Conservation (phyloP, 257 asterid genomes). For the Eucommia ulmoides region DNA sequence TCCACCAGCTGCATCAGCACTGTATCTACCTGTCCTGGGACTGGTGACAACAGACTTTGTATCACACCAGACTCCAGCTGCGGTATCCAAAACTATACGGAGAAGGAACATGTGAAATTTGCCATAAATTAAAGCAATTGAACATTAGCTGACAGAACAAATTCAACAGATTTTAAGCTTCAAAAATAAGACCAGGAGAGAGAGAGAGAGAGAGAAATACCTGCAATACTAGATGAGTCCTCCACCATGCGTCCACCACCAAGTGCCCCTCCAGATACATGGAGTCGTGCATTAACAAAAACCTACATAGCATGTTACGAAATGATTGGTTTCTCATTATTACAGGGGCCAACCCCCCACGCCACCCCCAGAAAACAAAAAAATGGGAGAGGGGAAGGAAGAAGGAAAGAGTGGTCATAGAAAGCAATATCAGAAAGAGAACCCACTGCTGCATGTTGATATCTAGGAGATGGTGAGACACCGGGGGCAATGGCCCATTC, state of each 20-base stretch:
- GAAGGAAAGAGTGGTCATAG: too few species aligned
- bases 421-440: constrained; percentile 1
- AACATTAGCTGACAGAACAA: too few species aligned
- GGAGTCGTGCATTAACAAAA: constrained; percentile 96
- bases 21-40: constrained; percentile 92
- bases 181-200: too few species aligned
- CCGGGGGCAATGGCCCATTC: constrained; percentile 99
- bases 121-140: background rate
- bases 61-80: constrained; percentile 99
- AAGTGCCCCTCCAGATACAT: constrained; percentile 99
- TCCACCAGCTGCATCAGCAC: constrained; percentile 99
- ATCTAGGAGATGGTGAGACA: constrained; percentile 97
- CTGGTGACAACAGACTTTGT: constrained; percentile 87
- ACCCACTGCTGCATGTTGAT: constrained; percentile 98
- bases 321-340: background rate
- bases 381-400: too few species aligned
- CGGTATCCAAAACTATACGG: constrained; percentile 82
- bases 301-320: constrained; percentile 32
- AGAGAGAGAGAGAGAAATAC: constrained; percentile 24
- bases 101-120: constrained; percentile 1
- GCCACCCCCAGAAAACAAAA: too few species aligned
- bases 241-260: constrained; percentile 99
- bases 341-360: too few species aligned
- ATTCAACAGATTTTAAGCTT: too few species aligned
- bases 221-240: constrained; percentile 98